A percentile compares a stretch with the other conserved stretches of the same genome.
These are phyloP conservation scores for Choiromyces venosus DNA, from an alignment of 495 filamentous ascomycete genomes.

Conservation along the genomic window DNA sequence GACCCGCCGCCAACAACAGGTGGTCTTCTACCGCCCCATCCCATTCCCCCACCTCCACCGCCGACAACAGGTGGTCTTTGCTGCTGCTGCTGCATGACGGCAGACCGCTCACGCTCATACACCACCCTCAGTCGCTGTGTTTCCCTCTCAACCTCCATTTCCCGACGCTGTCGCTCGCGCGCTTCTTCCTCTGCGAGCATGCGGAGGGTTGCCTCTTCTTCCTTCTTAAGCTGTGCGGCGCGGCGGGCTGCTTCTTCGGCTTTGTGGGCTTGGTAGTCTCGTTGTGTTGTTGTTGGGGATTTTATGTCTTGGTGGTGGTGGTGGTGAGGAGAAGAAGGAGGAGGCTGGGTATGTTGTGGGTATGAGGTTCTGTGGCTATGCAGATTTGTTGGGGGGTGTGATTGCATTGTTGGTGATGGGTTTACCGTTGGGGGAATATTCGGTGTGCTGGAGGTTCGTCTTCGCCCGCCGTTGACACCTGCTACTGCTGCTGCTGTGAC, in stretches of 20 bases:
- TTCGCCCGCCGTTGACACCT: slow-evolving; percentile 24
- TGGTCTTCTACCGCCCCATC: slow-evolving; percentile 8
- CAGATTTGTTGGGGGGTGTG: slow-evolving; percentile 23
- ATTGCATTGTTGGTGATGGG: slow-evolving; percentile 11
- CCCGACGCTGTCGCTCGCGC: slow-evolving; percentile 56
- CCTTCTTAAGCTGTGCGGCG: slow-evolving; percentile 59
- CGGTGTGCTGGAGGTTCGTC: slow-evolving; percentile 48
- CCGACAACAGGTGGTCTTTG: slow-evolving; percentile 6
- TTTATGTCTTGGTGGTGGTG: slow-evolving; percentile 24
- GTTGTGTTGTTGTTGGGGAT: slow-evolving; percentile 34
- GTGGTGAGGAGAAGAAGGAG: slow-evolving; percentile 27
- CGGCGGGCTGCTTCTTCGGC: slow-evolving; percentile 53
- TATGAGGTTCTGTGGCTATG: slow-evolving; percentile 10
- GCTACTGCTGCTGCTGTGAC: slow-evolving; percentile 28
- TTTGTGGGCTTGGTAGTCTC: slow-evolving; percentile 55
- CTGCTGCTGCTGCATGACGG: slow-evolving; percentile 14
- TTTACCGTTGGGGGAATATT: slow-evolving; percentile 25
- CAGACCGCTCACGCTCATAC: slow-evolving; percentile 47
- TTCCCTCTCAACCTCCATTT: slow-evolving; percentile 74
- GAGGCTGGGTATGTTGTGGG: slow-evolving; percentile 13
- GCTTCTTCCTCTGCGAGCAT: slow-evolving; percentile 72
- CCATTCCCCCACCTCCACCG: neutral
- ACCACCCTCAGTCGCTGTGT: slow-evolving; percentile 70
- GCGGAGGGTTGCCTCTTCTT: slow-evolving; percentile 51
- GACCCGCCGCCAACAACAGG: slow-evolving; percentile 5